Evolutionary conservation across 768 basidiomycete species (phyloP), one percentile per base, ranked within the genome.

Genomic region (Zangia roseola): DNA sequence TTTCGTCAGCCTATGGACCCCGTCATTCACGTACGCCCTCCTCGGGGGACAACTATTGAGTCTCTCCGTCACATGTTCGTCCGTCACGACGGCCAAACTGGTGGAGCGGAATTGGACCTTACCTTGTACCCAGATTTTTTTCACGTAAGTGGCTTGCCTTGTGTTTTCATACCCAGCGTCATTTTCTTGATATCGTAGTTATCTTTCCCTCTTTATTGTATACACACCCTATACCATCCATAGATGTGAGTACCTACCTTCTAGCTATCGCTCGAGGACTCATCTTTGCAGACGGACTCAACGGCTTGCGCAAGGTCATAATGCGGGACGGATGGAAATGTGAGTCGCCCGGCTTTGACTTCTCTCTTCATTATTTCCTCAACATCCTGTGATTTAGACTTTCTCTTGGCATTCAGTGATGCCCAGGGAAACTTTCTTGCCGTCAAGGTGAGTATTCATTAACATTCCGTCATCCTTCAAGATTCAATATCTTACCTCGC

Each of bases 171-270:
- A 26, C 10, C 16, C 25, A 14, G 5, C 10, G 21, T 40, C 41
- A 24, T 28, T 12, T 36, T 30, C 35, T 19, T 57, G 41, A 1
- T 25, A 2, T 38, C 10, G 24, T 34, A 92, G 91, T 45, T 93
- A 94, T 70, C 78, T 89, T 58, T 72, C 82, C 19, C 58, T 91
- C 38, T 88, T 85, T 65, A 48, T 77, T 10, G 73, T 84, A 40
- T 94, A 86, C 61, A 91, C 91, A n/a, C 88, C 90, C 0, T 92
- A 91, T 74, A 94, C 91, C 16, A 87, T 94, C 37, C 86, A 90
- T 67, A 76, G 81, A 71, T 94, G 89, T 91, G 59, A 51, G 88
- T 69, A 3, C 13, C 10, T 9, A 6, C 30, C 6, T 36, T 9
- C 8, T 14, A 10, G 10, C 7, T 0, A 4, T 21, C 1, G 2